Evolutionary conservation across 768 basidiomycete species (phyloP).

Genomic region (Postia placenta): DNA sequence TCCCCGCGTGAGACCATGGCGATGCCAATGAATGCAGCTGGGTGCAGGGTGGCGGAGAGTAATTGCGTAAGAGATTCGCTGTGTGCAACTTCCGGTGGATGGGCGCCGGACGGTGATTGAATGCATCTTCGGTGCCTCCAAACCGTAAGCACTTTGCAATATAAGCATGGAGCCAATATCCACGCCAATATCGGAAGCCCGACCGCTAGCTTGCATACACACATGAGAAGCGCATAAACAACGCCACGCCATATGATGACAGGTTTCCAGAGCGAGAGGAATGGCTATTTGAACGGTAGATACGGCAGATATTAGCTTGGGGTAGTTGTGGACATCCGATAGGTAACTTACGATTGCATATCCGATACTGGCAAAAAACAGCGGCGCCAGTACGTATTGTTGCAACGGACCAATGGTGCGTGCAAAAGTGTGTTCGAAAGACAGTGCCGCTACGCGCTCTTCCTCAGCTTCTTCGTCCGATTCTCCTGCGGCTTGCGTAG

Average conservation of each 20-base stretch:
- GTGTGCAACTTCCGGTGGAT: not conserved
- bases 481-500: not conserved
- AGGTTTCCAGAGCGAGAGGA: slow-evolving; percentile 17
- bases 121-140: not conserved
- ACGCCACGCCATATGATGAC: slow-evolving; percentile 47
- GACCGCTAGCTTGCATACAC: slow-evolving; percentile 42
- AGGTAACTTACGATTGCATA: slow-evolving; percentile 26
- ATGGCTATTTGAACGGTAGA: slow-evolving; percentile 12
- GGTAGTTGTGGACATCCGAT: not conserved
- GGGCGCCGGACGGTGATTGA: not conserved
- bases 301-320: not conserved
- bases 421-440: slow-evolving; percentile 14
- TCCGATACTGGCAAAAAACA: slow-evolving; percentile 68
- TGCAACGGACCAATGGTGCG: slow-evolving; percentile 28
- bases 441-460: slow-evolving; percentile 2
- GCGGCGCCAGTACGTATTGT: slow-evolving; percentile 41
- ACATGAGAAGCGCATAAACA: slow-evolving; percentile 53
- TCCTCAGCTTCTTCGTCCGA: not conserved
- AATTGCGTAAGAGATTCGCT: not conserved
- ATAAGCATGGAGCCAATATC: slow-evolving; percentile 14
- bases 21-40: slow-evolving; percentile 23
- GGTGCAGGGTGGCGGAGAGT: not conserved
- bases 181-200: slow-evolving; percentile 40
- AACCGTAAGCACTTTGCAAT: not conserved
- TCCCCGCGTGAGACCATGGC: slow-evolving; percentile 67